phyloP scores from a whole-genome alignment of 1,284 basidiomycete genomes.

The Lignosus rhinocerotis region DNA sequence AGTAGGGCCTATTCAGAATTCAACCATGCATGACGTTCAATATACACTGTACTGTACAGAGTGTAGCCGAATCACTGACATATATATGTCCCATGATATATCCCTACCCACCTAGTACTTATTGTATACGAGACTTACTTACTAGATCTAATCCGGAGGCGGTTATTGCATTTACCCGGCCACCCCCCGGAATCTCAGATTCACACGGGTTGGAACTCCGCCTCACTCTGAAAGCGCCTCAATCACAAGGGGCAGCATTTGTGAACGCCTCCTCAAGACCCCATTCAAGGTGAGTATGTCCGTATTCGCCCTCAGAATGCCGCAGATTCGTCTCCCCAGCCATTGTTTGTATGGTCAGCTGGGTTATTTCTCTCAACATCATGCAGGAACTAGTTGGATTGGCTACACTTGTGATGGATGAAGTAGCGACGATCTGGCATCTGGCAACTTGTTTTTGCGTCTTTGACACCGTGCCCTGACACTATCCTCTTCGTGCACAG shows the following conservation, averaged over 20 bases:
- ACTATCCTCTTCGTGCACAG: conserved; percentile 22
- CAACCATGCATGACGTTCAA: too few relatives aligned
- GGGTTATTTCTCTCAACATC: conserved; percentile 21
- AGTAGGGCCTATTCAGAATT: too few relatives aligned
- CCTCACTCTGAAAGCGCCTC: conserved; percentile 12
- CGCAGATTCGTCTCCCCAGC: conserved; percentile 21
- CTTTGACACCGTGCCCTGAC: conserved; percentile 19
- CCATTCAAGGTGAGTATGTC: conserved; percentile 40
- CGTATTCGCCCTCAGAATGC: conserved; percentile 18
- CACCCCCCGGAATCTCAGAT: conserved; percentile 7
- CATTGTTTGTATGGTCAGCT: conserved; percentile 17
- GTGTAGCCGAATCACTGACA: too few relatives aligned
- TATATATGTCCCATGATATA: too few relatives aligned
- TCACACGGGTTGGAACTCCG: conserved; percentile 25
- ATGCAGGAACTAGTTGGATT: conserved; percentile 36
- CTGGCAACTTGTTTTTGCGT: conserved; percentile 10
- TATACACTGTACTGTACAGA: too few relatives aligned
- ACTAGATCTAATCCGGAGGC: background rate
- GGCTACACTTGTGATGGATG: conserved; percentile 32
- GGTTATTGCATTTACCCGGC: background rate
- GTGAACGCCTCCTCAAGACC: conserved; percentile 31
- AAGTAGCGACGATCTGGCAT: conserved; percentile 19
- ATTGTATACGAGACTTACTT: background rate
- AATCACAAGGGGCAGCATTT: conserved; percentile 19
- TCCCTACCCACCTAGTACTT: too few relatives aligned